phyloP scores from a whole-genome alignment of 345 rosid species.

The Syzygium grande region DNA sequence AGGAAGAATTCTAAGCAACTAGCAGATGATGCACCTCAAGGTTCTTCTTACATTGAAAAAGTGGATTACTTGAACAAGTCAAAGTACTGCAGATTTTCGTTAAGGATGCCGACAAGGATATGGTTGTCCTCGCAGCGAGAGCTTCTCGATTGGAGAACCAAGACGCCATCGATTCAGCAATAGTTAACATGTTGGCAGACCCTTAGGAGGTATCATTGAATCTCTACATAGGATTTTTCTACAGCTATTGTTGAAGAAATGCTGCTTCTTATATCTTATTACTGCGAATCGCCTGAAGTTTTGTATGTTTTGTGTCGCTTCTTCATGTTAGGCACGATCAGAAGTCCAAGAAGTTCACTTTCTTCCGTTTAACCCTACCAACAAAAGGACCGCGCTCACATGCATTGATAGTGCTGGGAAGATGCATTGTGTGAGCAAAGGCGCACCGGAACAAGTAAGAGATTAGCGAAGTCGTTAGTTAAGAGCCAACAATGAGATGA shows the following conservation, averaged over 20 bases:
- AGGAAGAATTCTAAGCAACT: neutral
- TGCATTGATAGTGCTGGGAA: constrained; percentile 10
- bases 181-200: constrained; percentile 26
- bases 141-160: constrained; percentile 37
- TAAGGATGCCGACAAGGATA: constrained; percentile 20
- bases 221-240: neutral
- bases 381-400: constrained; percentile 36
- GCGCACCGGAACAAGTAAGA: constrained; percentile 22
- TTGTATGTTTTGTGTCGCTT: neutral
- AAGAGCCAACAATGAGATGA: constrained; percentile 17
- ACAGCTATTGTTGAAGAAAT: neutral
- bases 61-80: neutral
- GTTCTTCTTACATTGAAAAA: constrained; percentile 3
- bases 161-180: constrained; percentile 25
- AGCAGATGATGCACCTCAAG: constrained; percentile 4
- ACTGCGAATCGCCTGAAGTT: neutral
- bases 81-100: constrained; percentile 14
- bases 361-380: constrained; percentile 31
- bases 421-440: constrained; percentile 22
- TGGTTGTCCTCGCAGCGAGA: constrained; percentile 30
- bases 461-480: neutral
- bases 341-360: constrained; percentile 30
- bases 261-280: neutral
- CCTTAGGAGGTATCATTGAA: constrained; percentile 20
- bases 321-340: constrained; percentile 15